Conservation (phyloP, 331 rosid species). For the Pyrus hybrid region DNA sequence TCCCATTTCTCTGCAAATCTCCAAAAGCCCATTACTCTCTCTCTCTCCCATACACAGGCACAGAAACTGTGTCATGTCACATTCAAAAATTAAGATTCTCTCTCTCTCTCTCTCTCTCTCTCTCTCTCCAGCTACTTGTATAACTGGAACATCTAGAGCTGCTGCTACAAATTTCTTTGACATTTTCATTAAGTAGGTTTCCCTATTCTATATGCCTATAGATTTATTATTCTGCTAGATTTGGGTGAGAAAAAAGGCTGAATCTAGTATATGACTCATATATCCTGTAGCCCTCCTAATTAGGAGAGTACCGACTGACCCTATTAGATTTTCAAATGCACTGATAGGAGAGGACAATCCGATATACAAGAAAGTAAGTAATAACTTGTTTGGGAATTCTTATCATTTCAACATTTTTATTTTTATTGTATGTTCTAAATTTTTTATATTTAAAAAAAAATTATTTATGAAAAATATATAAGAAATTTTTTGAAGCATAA, state of each 20-base stretch:
- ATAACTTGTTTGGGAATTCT: no score
- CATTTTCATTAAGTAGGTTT: neutral
- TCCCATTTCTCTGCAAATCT: constrained; percentile 31
- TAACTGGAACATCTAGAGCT: constrained; percentile 22
- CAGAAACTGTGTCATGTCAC: constrained; percentile 47
- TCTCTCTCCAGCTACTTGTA: constrained; percentile 30
- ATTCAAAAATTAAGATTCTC: constrained; percentile 36
- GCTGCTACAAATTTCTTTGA: neutral
- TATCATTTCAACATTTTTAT: no score
- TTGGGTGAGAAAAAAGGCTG: neutral
- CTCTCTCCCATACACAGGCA: constrained; percentile 3
- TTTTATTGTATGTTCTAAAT: no score
- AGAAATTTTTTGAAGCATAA: no score
- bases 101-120: constrained; percentile 10
- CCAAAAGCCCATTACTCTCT: constrained; percentile 25
- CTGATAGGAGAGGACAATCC: neutral
- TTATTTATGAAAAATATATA: no score
- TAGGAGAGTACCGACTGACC: constrained; percentile 3
- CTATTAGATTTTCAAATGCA: constrained; percentile 10
- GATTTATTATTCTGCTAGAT: constrained; percentile 5
- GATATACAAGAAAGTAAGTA: constrained; percentile 1
- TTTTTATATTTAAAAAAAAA: no score
- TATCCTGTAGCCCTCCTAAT: constrained; percentile 8
- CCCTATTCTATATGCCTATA: neutral
- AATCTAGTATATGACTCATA: neutral